Conservation (phyloP, 164 flowering plant species). For the Magnolia changhungtana region DNA sequence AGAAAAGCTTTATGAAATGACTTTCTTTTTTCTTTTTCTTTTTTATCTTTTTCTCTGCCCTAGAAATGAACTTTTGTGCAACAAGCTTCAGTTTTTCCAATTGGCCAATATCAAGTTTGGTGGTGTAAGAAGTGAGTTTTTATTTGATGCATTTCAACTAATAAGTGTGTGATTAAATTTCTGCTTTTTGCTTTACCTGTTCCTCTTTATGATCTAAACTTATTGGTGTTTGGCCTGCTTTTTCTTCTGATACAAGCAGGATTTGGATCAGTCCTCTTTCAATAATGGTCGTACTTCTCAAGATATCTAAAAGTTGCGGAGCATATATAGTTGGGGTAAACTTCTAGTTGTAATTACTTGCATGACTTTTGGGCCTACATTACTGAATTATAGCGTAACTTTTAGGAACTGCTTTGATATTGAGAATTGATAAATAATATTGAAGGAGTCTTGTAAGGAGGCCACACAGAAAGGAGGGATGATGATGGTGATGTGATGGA, state of each 20-base stretch:
- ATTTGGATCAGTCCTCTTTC: slow-evolving; percentile 45
- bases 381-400: background rate
- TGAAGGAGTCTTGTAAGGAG: background rate
- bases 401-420: background rate
- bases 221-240: background rate
- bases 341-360: background rate
- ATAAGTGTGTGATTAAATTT: background rate
- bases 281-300: slow-evolving; percentile 70
- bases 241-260: slow-evolving; percentile 63
- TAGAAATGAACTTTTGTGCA: background rate
- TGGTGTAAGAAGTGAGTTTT: background rate
- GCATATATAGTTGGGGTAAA: slow-evolving; percentile 57
- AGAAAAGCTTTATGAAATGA: too few relatives aligned
- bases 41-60: too few relatives aligned
- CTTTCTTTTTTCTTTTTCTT: too few relatives aligned
- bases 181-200: background rate
- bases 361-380: background rate
- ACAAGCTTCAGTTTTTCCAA: background rate
- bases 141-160: background rate
- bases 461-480: too few relatives aligned
- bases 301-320: slow-evolving; percentile 71
- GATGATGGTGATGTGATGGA: slow-evolving; percentile 41
- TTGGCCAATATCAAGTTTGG: background rate
- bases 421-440: background rate
- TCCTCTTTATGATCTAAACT: background rate